Evolutionary conservation across 1,139 yeast species (phyloP), one percentile per base, ranked within the genome.

Genomic region (Pichia sp.): DNA sequence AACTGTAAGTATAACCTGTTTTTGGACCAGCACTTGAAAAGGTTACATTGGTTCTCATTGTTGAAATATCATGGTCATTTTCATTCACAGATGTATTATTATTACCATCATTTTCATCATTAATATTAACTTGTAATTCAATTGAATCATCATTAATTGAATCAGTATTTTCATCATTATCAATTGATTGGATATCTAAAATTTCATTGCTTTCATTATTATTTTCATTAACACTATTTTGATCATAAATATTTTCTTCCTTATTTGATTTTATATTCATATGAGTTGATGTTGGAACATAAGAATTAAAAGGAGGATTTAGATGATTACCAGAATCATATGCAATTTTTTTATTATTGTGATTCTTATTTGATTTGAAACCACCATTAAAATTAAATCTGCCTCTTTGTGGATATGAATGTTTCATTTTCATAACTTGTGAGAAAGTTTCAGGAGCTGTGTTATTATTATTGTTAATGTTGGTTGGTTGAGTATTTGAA

Each of bases 1-100:
- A 53, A 10, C 55, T 52, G 28, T 49, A 50, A 4, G 61, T 55
- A 32, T 56, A 54, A 4, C 44, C 50, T 6, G 59, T 52, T 42
- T 50, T 56, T 6, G 56, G 54, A 10, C 50, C 53, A 5, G 52
- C 51, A 24, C 45, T 49, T 9, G 59, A 56, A 40, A 47, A 52
- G 2, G 57, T 53, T 20, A 43, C 40, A 11, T 48, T 45, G 28
- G 51, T 53, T 23, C 51, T 54, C 31, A 41, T 43, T 5, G 52
- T 47, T 3, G 47, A 45, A 15, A 47, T 42, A 35, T 53, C 56
- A 39, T 48, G 43, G 21, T 43, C 45, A 14, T 25, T 18, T 13
- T 35, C 35, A 6, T 33, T 26, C 5, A 35, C 32, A 24, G 36
- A 28, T 23, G 41, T 25, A 20, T 44, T 35, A 16, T 44, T 47